Base-by-base conservation (phyloP, 805 yeast species). In the Lipomyces anomalus region DNA sequence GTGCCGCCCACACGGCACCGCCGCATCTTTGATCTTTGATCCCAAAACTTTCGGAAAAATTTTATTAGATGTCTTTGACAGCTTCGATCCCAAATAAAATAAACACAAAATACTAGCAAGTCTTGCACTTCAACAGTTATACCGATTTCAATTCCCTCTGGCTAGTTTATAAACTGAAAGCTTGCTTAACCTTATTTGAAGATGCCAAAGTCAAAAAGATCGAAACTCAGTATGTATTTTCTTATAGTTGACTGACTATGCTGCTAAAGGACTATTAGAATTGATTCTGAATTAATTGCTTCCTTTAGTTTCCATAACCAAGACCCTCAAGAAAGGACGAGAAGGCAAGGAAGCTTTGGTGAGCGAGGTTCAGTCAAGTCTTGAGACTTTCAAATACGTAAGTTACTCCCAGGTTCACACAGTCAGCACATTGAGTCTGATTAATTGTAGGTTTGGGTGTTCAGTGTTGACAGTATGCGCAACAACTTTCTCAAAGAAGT, bases 141-240 rank as follows among this genome's bases (percentile, higher is more conserved):
- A 6, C 11, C 11, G 28, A 16, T 23, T 21, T 36, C 7, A 6
- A 11, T 11, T 21, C 24, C 6, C 22, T 33, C 36, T 6, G 18
- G 36, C 6, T 13, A 6, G 35, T 22, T 37, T 24, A 21, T 34
- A n/a, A 17, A 17, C 4, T 5, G n/a, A n/a, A n/a, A n/a, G n/a
- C n/a, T n/a, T n/a, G n/a, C 20, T 22, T n/a, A 42, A 16, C 22
- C 32, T 23, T 20, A 38, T 13, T 6, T 7, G 29, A 70, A 57
- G 47, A 90, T 90, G 98, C 97, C 98, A 52, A 86, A 95, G 76
- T 88, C 97, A 30, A 89, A 81, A 66, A 90, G 97, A 78, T 83
- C 96, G 57, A 92, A 86, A 80, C 81, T 89, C 58, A 53, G 67
- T 63, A 56, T 24, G 67, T 61, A 4, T 5, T n/a, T 5, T 9